Base-by-base conservation (phyloP, 768 basidiomycete species). In the Amanita muscaria region DNA sequence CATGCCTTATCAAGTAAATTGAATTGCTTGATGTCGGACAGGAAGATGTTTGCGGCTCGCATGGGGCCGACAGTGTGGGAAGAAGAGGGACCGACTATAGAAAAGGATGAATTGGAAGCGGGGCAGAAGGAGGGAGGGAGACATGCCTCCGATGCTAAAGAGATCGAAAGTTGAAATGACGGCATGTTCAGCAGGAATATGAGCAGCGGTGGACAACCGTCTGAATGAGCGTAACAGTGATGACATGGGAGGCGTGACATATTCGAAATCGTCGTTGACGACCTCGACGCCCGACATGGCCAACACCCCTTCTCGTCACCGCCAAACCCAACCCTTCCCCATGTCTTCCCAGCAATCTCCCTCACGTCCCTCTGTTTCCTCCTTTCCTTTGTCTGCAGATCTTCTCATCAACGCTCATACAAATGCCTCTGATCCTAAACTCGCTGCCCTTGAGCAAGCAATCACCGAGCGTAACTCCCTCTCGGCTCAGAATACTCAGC, bases 131-230 rank as follows among this genome's bases (percentile, higher is more conserved):
- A 33, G 30, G 15, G 36, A 15, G 19, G 32, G 38, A 27, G 12
- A 60, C 78, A 51, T 53, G 83, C 86, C 87, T 48, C 91, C 91
- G 50, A 93, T 85, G 54, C 83, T 87, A 68, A 94, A 93, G 42
- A 94, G 68, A 61, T 96, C 92, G 57, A 93, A 94, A 1, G 91
- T 80, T 1, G 88, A 90, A 43, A 94, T 92, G 51, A 93, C 91
- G 4, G 91, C 91, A 68, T 92, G 89, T 39, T 49, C 47, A 42
- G 30, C 21, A 29, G 27, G 27, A 29, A 29, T 6, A 29, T 29
- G 27, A 29, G 12, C 7, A 29, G 6, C 12, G 27, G 27, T 12
- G 12, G 27, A 29, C 12, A 6, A 12, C 6, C 27, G 27, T 6
- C 6, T 6, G 12, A 29, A 29, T 6, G 27, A 29, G 27, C 27